A percentile compares a stretch with the other conserved stretches of the same genome.
Evolutionary conservation across 176 grass and related monocot genomes (phyloP).

Genomic region (Triticum monococcum): DNA sequence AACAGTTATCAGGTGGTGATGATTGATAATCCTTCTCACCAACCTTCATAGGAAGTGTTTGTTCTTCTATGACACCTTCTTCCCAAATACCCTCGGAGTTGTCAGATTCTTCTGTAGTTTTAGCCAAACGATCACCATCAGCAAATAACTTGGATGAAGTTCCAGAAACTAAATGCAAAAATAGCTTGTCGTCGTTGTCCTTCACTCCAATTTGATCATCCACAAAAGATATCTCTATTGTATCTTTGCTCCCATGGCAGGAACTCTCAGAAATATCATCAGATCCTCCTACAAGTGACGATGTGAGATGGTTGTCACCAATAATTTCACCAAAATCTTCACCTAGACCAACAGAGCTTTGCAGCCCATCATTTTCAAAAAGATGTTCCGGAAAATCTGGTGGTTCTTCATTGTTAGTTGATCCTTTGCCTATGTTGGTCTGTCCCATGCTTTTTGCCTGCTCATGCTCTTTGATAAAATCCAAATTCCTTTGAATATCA

Average conservation of each 20-base stretch:
- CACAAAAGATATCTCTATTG: conserved; percentile 82
- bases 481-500: conserved; percentile 97
- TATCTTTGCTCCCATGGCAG: conserved; percentile 40
- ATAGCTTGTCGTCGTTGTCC: conserved; percentile 65
- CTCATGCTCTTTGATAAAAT: conserved; percentile 90
- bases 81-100: conserved; percentile 68
- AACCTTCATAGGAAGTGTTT: conserved; percentile 34
- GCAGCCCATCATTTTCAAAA: conserved; percentile 41
- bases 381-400: conserved; percentile 42
- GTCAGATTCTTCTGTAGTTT: conserved; percentile 47
- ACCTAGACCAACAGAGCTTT: conserved; percentile 26
- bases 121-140: conserved; percentile 24
- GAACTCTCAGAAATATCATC: conserved; percentile 26
- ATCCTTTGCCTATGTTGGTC: conserved; percentile 23
- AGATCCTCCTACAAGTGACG: conserved; percentile 25
- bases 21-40: conserved; percentile 32
- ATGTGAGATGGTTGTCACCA: conserved; percentile 7
- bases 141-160: conserved; percentile 33
- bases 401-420: conserved; percentile 37
- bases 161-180: conserved; percentile 78
- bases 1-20: conserved; percentile 40
- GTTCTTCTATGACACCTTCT: conserved; percentile 55
- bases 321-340: conserved; percentile 41
- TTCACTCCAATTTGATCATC: conserved; percentile 61
- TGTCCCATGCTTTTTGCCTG: conserved; percentile 48